Conservation (phyloP, 176 grass and related monocot genomes). For the Raddia distichophylla region DNA sequence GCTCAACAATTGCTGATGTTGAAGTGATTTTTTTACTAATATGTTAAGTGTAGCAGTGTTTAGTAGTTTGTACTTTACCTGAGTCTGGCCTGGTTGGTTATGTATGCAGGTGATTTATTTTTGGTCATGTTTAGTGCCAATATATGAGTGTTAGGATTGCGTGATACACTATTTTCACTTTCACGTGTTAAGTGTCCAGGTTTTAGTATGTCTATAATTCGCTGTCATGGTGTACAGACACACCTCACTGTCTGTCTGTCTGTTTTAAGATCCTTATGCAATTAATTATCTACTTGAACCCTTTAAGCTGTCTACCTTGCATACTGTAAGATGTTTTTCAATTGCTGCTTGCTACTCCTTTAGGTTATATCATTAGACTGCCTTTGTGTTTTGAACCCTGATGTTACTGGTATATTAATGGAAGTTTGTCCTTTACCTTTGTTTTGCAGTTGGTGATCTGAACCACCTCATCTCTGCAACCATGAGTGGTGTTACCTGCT, state of each 20-base stretch:
- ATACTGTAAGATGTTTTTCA: neutral
- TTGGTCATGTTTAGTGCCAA: neutral
- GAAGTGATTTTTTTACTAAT: neutral
- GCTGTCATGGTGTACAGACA: neutral
- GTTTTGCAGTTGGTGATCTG: conserved; percentile 78
- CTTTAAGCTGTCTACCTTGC: neutral
- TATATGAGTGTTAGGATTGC: neutral
- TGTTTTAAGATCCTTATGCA: neutral
- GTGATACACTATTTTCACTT: neutral
- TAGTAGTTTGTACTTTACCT: neutral
- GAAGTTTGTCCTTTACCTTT: neutral
- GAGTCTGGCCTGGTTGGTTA: neutral
- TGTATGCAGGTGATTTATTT: neutral
- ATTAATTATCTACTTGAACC: conserved; percentile 5
- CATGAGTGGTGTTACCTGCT: conserved; percentile 91
- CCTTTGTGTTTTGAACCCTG: neutral
- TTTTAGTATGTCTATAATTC: neutral
- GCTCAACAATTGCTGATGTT: neutral
- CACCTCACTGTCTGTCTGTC: neutral
- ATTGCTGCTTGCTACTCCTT: neutral
- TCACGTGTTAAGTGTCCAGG: neutral
- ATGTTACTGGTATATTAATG: neutral
- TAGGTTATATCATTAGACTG: neutral
- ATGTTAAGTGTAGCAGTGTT: neutral
- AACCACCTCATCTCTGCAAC: conserved; percentile 92